A percentile compares a stretch with the other conserved stretches of the same genome.
Conservation (phyloP, 108 stramenopile species). For the Stephanodiscus minutulus region DNA sequence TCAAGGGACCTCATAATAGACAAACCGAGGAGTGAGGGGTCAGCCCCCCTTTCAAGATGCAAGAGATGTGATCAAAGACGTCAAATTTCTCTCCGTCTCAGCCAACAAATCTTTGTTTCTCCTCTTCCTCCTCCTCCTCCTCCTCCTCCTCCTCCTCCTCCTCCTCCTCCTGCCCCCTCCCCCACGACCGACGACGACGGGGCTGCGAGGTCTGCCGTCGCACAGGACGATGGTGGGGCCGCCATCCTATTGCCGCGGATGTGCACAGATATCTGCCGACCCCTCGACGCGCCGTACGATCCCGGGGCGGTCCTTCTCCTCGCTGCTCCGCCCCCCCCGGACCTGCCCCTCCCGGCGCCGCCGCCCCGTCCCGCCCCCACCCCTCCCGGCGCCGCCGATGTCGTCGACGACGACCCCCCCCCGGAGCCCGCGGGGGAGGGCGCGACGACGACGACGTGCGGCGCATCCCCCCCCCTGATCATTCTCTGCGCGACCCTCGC, state of each 20-base stretch:
- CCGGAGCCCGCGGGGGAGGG: too few species aligned
- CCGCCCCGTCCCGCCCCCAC: not conserved
- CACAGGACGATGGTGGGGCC: not conserved
- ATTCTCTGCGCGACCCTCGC: constrained; percentile 62
- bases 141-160: too few species aligned
- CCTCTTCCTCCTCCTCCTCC: too few species aligned
- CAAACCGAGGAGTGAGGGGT: too few species aligned
- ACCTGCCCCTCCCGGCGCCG: not conserved
- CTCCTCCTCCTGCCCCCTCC: too few species aligned
- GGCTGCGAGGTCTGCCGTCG: not conserved
- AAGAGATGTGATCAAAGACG: too few species aligned
- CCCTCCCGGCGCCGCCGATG: not conserved
- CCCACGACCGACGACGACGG: not conserved
- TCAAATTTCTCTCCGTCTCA: too few species aligned
- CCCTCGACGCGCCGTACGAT: constrained; percentile 1
- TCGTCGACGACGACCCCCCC: not conserved
- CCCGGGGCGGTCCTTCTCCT: not conserved
- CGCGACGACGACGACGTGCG: not conserved
- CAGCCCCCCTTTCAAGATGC: too few species aligned
- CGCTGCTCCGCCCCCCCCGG: not conserved
- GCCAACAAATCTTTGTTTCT: too few species aligned
- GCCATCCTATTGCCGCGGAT: not conserved
- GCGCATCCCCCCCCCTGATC: constrained; percentile 40
- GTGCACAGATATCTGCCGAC: not conserved
- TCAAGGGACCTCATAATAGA: too few species aligned